A percentile compares a stretch with the other conserved stretches of the same genome.
Evolutionary conservation across 176 grass and related monocot species (phyloP).

Genomic region (Zea mays): DNA sequence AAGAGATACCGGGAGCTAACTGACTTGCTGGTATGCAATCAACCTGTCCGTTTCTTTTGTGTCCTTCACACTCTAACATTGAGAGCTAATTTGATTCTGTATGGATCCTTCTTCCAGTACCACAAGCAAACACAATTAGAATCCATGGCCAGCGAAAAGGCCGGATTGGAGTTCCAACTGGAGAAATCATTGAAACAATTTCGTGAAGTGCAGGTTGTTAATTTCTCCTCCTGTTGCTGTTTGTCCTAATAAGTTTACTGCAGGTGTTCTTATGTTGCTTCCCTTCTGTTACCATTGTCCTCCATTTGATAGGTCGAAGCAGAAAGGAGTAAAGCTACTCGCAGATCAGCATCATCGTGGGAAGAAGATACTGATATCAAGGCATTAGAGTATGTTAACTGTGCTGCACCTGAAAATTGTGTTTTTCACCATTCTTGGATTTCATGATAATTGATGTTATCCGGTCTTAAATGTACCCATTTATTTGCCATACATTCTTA

Average conservation of each 20-base stretch:
- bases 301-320: constrained; percentile 77
- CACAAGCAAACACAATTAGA: constrained; percentile 99
- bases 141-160: constrained; percentile 90
- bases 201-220: constrained; percentile 88
- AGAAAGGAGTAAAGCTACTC: constrained; percentile 76
- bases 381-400: constrained; percentile 67
- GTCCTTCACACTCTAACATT: constrained; percentile 10
- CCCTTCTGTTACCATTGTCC: constrained; percentile 30
- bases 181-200: constrained; percentile 85
- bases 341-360: constrained; percentile 77
- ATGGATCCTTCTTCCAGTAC: constrained; percentile 66
- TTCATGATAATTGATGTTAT: constrained; percentile 3
- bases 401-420: neutral
- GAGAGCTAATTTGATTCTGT: constrained; percentile 25
- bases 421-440: constrained; percentile 2
- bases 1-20: constrained; percentile 98
- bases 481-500: constrained; percentile 35
- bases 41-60: constrained; percentile 4
- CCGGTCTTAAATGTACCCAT: neutral
- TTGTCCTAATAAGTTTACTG: constrained; percentile 5
- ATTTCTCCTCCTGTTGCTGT: constrained; percentile 26
- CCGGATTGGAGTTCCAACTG: constrained; percentile 88
- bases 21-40: constrained; percentile 80
- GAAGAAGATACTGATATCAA: constrained; percentile 99
- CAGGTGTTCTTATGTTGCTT: constrained; percentile 29